Conservation (phyloP, 1,284 basidiomycete genomes). For the Anthracocystis panici-leucophaei region DNA sequence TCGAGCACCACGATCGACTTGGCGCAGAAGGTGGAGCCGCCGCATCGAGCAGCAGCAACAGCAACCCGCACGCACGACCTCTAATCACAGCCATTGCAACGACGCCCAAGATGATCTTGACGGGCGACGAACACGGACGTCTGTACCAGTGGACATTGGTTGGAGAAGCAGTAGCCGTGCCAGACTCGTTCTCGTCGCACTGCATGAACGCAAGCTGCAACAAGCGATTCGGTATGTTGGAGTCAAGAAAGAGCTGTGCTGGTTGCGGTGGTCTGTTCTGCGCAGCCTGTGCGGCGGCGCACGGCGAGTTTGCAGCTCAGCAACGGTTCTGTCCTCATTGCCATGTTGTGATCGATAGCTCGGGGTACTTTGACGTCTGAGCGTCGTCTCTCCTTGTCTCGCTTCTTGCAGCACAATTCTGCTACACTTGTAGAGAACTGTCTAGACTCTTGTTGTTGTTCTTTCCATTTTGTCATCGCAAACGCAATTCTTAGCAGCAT, state of each 20-base stretch:
- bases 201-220: slow-evolving; percentile 52
- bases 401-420: no score
- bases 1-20: slow-evolving; percentile 53
- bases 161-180: slow-evolving; percentile 57
- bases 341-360: slow-evolving; percentile 27
- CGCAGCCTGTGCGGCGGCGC: slow-evolving; percentile 42
- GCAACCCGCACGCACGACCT: slow-evolving; percentile 13
- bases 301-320: slow-evolving; percentile 23
- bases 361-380: slow-evolving; percentile 31
- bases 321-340: slow-evolving; percentile 45
- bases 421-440: background rate
- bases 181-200: slow-evolving; percentile 42
- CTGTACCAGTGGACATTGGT: slow-evolving; percentile 64
- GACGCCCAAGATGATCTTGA: slow-evolving; percentile 45
- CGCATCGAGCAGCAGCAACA: background rate
- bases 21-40: slow-evolving; percentile 1
- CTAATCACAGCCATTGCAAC: slow-evolving; percentile 41
- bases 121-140: slow-evolving; percentile 60
- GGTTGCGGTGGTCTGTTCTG: slow-evolving; percentile 63
- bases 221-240: slow-evolving; percentile 59
- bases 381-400: background rate
- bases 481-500: no score
- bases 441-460: background rate
- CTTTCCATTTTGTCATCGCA: no score
- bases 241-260: slow-evolving; percentile 47